phyloP scores from a whole-genome alignment of 2,329 filamentous ascomycete species.

The Xylaria arbuscula region DNA sequence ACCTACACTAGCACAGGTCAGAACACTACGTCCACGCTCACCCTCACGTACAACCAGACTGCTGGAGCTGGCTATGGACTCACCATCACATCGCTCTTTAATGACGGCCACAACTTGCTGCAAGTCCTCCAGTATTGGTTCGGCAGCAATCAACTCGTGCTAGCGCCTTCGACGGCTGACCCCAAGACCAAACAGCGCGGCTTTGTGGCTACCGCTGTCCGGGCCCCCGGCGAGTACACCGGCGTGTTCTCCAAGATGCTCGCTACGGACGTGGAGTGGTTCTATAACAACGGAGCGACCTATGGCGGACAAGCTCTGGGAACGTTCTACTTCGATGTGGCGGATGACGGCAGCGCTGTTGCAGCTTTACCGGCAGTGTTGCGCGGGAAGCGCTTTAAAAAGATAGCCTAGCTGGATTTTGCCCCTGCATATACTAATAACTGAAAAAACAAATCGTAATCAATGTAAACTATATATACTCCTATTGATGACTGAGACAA shows the following conservation, averaged over 20 bases:
- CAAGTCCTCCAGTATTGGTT: neutral
- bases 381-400: conserved; percentile 29
- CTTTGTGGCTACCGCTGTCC: conserved; percentile 35
- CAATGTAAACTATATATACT: neutral
- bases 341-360: conserved; percentile 36
- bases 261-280: conserved; percentile 38
- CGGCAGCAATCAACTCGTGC: conserved; percentile 28
- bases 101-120: conserved; percentile 31
- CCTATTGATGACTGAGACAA: neutral
- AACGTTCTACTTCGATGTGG: conserved; percentile 42
- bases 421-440: neutral
- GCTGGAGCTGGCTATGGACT: conserved; percentile 38
- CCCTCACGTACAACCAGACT: conserved; percentile 40
- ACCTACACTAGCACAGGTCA: conserved; percentile 41
- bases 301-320: conserved; percentile 40
- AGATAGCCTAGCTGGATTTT: neutral
- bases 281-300: conserved; percentile 34
- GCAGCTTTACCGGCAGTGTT: conserved; percentile 33
- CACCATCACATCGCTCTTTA: conserved; percentile 38
- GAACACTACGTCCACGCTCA: conserved; percentile 21
- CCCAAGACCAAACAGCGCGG: conserved; percentile 29
- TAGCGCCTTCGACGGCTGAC: conserved; percentile 33
- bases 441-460: neutral
- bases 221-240: conserved; percentile 7
- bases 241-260: conserved; percentile 41